Evolutionary conservation across 805 yeast species (phyloP).

Genomic region (Myxozyma kluyveri): DNA sequence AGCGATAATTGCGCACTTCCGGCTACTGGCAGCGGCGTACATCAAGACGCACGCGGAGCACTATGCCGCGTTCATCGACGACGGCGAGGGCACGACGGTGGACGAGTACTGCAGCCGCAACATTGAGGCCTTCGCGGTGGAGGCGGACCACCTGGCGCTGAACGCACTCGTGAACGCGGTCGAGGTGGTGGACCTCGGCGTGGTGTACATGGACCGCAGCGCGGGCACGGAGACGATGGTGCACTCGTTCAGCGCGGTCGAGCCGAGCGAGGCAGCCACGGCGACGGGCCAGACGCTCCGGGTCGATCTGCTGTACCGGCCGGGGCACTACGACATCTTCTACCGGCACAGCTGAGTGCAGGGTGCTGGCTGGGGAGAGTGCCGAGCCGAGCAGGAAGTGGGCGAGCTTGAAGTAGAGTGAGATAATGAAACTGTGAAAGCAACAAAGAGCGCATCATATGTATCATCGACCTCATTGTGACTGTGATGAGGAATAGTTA

Average conservation of each 20-base stretch:
- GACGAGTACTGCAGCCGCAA: slow-evolving; percentile 29
- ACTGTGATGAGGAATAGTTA: too few relatives aligned
- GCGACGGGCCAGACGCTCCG: background rate
- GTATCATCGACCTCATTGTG: too few relatives aligned
- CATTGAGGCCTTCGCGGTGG: slow-evolving; percentile 32
- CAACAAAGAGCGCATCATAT: too few relatives aligned
- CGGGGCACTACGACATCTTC: slow-evolving; percentile 32
- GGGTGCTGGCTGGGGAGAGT: background rate
- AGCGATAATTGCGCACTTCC: slow-evolving; percentile 29
- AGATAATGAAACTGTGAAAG: too few relatives aligned
- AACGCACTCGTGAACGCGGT: slow-evolving; percentile 31
- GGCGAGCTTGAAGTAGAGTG: too few relatives aligned
- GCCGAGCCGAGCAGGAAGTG: background rate
- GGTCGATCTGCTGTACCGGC: slow-evolving; percentile 30
- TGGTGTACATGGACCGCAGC: slow-evolving; percentile 31
- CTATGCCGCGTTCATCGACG: slow-evolving; percentile 28
- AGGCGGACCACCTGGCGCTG: slow-evolving; percentile 32
- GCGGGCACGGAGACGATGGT: slow-evolving; percentile 22
- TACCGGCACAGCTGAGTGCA: slow-evolving; percentile 19
- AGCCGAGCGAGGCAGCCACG: slow-evolving; percentile 3
- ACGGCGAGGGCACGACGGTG: slow-evolving; percentile 26
- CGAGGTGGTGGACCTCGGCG: slow-evolving; percentile 19
- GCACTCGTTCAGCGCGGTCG: slow-evolving; percentile 17
- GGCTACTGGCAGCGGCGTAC: slow-evolving; percentile 31
- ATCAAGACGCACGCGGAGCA: slow-evolving; percentile 29